phyloP scores from a whole-genome alignment of 2,329 filamentous ascomycete species.

The Tolypocladium nubicola region DNA sequence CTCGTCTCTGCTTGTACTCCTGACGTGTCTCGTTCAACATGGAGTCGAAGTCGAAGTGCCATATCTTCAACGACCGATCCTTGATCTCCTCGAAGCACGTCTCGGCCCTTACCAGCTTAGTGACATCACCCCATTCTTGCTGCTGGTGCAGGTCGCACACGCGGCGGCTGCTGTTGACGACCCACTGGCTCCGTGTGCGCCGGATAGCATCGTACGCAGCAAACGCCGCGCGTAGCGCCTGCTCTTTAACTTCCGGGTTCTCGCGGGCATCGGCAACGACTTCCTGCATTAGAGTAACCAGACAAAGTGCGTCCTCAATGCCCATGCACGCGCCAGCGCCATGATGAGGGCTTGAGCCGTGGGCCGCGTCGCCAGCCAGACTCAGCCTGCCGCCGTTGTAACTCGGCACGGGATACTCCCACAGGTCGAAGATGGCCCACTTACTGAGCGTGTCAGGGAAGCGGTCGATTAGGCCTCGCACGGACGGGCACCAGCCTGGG shows the following conservation, averaged over 20 bases:
- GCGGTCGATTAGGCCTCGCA: not conserved
- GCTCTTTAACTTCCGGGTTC: not conserved
- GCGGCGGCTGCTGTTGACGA: slow-evolving; percentile 6
- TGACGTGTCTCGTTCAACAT: slow-evolving; percentile 1
- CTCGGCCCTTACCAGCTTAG: slow-evolving; percentile 1
- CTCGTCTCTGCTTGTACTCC: not conserved
- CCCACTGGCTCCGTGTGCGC: slow-evolving; percentile 4
- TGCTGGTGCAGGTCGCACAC: slow-evolving; percentile 4
- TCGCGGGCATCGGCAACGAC: not conserved
- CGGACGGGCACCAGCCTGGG: not conserved
- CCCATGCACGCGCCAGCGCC: slow-evolving; percentile 48
- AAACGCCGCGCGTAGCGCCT: not conserved
- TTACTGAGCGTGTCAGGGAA: slow-evolving; percentile 6
- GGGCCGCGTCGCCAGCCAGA: slow-evolving; percentile 51
- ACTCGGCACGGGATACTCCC: slow-evolving; percentile 27
- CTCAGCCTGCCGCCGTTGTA: slow-evolving; percentile 32
- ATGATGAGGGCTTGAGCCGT: slow-evolving; percentile 50
- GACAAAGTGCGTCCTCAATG: not conserved
- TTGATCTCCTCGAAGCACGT: slow-evolving; percentile 2
- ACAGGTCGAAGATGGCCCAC: slow-evolving; percentile 37
- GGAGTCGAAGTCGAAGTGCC: not conserved
- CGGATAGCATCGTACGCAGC: slow-evolving; percentile 2
- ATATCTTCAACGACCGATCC: slow-evolving; percentile 2
- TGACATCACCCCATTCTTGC: not conserved
- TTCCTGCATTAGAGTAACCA: not conserved